phyloP scores from a whole-genome alignment of 768 basidiomycete genomes.

The Pleurotus pulmonarius region DNA sequence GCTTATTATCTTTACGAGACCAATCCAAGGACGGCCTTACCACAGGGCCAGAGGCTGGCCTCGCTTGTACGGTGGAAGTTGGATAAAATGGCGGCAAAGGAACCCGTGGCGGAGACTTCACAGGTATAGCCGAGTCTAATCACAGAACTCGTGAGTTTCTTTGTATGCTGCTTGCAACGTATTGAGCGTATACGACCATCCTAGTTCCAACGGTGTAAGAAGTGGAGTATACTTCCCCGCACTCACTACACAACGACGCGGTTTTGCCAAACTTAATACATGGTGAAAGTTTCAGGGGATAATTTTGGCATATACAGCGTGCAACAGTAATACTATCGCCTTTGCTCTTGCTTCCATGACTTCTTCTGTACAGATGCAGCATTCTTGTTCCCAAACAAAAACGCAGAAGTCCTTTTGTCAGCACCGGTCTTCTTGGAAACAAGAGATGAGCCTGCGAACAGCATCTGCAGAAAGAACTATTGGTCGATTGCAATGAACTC shows the following conservation, averaged over 20 bases:
- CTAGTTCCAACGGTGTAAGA: no score
- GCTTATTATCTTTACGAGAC: slow-evolving; percentile 81
- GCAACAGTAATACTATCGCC: not conserved
- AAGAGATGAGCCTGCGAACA: slow-evolving; percentile 54
- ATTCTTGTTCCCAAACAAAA: slow-evolving; percentile 73
- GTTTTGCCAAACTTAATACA: no score
- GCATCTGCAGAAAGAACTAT: slow-evolving; percentile 35
- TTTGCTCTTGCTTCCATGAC: slow-evolving; percentile 44
- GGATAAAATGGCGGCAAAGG: slow-evolving; percentile 36
- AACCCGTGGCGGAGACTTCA: slow-evolving; percentile 1
- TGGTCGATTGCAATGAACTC: slow-evolving; percentile 5
- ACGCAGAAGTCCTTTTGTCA: slow-evolving; percentile 77
- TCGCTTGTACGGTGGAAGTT: slow-evolving; percentile 66
- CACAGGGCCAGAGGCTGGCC: slow-evolving; percentile 49
- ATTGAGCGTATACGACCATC: no score
- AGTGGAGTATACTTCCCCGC: no score
- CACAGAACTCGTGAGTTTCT: no score
- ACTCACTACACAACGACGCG: no score
- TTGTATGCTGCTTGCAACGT: no score
- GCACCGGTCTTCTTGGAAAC: slow-evolving; percentile 74
- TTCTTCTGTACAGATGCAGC: slow-evolving; percentile 64
- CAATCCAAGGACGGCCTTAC: slow-evolving; percentile 68
- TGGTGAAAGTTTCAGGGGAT: no score
- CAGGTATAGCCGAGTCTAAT: no score
- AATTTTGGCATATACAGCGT: no score